phyloP scores from a whole-genome alignment of 139 green algal species.

The Picochlorum sp. region DNA sequence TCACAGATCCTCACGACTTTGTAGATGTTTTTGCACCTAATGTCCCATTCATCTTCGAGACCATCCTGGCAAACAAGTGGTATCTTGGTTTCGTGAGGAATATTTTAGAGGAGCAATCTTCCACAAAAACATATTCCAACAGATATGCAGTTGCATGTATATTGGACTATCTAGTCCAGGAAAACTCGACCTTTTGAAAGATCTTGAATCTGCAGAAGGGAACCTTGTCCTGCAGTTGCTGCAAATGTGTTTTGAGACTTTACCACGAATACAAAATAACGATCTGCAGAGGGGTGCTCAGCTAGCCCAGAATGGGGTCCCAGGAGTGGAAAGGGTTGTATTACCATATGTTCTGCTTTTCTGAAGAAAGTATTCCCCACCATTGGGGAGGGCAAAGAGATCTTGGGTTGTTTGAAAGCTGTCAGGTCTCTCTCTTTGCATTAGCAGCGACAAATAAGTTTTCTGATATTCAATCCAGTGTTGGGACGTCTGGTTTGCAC shows the following conservation, averaged over 20 bases:
- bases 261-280: conserved; percentile 23
- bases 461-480: conserved; percentile 21
- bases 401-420: conserved; percentile 16
- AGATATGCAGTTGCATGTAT: conserved; percentile 22
- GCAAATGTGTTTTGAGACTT: conserved; percentile 26
- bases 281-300: conserved; percentile 13
- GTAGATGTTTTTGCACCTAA: conserved; percentile 69
- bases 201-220: conserved; percentile 33
- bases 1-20: conserved; percentile 74
- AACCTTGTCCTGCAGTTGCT: conserved; percentile 20
- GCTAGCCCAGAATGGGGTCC: conserved; percentile 16
- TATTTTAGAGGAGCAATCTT: conserved; percentile 22
- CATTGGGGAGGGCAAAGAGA: background rate
- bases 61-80: conserved; percentile 36
- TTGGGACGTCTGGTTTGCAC: conserved; percentile 18
- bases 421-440: conserved; percentile 19
- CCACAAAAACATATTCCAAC: conserved; percentile 15
- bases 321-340: conserved; percentile 16
- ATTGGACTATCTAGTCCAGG: conserved; percentile 15
- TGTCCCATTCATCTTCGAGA: conserved; percentile 45
- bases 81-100: conserved; percentile 36
- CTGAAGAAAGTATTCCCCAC: background rate
- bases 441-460: conserved; percentile 23
- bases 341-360: conserved; percentile 17
- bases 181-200: conserved; percentile 47